These are phyloP conservation scores for Metschnikowia corniflorae DNA, from an alignment of 805 yeast genomes.

Conservation along the genomic window DNA sequence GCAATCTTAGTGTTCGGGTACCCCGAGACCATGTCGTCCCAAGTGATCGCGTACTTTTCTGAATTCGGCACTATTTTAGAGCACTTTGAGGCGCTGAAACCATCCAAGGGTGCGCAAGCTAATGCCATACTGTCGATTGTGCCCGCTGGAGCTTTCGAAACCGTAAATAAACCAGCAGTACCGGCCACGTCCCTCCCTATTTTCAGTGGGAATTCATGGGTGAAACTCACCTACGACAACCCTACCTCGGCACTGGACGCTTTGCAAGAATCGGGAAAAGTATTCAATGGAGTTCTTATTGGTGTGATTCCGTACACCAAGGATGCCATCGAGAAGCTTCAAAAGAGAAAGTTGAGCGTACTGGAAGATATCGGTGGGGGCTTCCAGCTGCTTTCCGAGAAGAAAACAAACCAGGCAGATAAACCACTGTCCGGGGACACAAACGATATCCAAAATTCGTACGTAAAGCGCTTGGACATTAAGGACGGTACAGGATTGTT, in stretches of 20 bases:
- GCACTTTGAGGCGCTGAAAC: conserved; percentile 47
- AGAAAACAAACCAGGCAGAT: conserved; percentile 12
- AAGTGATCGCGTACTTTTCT: conserved; percentile 66
- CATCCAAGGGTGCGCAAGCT: conserved; percentile 6
- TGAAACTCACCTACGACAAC: conserved; percentile 79
- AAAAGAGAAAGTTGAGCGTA: conserved; percentile 39
- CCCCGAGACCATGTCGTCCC: conserved; percentile 68
- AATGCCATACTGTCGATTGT: conserved; percentile 9
- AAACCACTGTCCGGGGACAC: conserved; percentile 13
- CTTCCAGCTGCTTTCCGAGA: conserved; percentile 8
- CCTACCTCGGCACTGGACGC: conserved; percentile 79
- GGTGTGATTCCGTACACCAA: conserved; percentile 70
- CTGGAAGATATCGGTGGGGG: conserved; percentile 49
- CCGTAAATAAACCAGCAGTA: background rate
- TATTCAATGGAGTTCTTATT: conserved; percentile 61
- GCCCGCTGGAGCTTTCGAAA: conserved; percentile 13
- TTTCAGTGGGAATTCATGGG: conserved; percentile 85
- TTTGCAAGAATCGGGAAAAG: conserved; percentile 73
- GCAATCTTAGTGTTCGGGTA: conserved; percentile 88
- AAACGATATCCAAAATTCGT: conserved; percentile 19
- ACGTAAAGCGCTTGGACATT: conserved; percentile 32
- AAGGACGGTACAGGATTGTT: conserved; percentile 40
- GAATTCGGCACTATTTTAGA: conserved; percentile 80
- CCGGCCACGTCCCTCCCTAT: conserved; percentile 46
- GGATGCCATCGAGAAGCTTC: conserved; percentile 56